Percentiles rank a stretch among this genome's conserved stretches.
Evolutionary conservation across 148 eudicot genomes (phyloP).

Genomic region (Vaccinium vitisidaea): DNA sequence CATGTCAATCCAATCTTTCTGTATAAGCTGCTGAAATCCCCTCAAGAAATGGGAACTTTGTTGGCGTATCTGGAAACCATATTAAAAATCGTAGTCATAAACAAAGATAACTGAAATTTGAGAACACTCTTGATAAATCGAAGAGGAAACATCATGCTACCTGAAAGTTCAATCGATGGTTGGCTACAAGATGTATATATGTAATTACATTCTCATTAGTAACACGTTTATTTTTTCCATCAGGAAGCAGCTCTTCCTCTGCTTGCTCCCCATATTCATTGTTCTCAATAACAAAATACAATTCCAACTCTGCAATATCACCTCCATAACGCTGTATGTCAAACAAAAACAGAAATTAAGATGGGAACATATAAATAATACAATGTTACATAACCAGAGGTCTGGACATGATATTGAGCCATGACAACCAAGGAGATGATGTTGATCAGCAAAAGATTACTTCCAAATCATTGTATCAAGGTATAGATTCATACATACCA

Average conservation of each 20-base stretch:
- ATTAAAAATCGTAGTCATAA: slow-evolving; percentile 6
- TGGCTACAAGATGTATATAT: slow-evolving; percentile 84
- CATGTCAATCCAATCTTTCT: slow-evolving; percentile 95
- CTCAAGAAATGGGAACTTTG: slow-evolving; percentile 83
- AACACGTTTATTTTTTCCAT: slow-evolving; percentile 77
- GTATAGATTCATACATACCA: neutral
- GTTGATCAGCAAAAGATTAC: neutral
- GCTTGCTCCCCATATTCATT: slow-evolving; percentile 97
- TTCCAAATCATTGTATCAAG: neutral
- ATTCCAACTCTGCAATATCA: slow-evolving; percentile 72
- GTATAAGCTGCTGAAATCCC: slow-evolving; percentile 92
- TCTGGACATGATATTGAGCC: slow-evolving; percentile 1
- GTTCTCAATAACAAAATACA: slow-evolving; percentile 88
- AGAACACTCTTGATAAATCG: slow-evolving; percentile 6
- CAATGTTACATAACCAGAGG: neutral
- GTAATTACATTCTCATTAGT: slow-evolving; percentile 86
- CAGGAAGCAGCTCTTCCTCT: slow-evolving; percentile 82
- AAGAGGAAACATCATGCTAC: slow-evolving; percentile 26
- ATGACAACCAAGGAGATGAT: neutral
- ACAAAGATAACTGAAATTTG: neutral
- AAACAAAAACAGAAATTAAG: slow-evolving; percentile 2
- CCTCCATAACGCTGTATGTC: slow-evolving; percentile 70
- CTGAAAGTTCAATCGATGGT: slow-evolving; percentile 91
- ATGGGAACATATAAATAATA: neutral
- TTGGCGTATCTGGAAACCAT: slow-evolving; percentile 75